Percentiles rank a stretch among this genome's conserved stretches.
Conservation (phyloP, 2,329 filamentous ascomycete species). For the Phialophora expanda region DNA sequence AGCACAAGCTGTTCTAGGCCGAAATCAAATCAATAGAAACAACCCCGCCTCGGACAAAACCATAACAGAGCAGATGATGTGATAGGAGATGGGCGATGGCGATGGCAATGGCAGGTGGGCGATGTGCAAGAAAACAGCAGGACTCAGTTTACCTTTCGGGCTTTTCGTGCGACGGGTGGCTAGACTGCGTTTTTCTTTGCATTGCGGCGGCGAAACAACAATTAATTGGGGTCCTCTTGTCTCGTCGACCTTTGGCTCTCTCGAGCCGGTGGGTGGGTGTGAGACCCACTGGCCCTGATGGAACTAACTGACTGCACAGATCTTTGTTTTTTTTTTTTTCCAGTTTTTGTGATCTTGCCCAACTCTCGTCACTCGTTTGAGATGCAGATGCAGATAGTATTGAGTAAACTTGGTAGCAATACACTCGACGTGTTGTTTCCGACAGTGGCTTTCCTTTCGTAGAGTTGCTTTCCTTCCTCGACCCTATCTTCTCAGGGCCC, state of each 20-base stretch:
- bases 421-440: not conserved
- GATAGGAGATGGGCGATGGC: not conserved
- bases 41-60: not conserved
- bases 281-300: no score
- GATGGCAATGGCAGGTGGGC: not conserved
- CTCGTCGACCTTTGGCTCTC: no score
- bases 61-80: not conserved
- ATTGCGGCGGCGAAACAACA: slow-evolving; percentile 30
- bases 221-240: no score
- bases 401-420: slow-evolving; percentile 8
- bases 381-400: slow-evolving; percentile 23
- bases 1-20: slow-evolving; percentile 84
- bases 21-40: not conserved
- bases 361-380: slow-evolving; percentile 26
- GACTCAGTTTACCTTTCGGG: slow-evolving; percentile 22
- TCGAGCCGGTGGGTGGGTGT: no score
- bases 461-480: no score
- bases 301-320: no score
- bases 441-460: no score
- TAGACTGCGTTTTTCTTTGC: slow-evolving; percentile 35
- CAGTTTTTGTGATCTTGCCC: not conserved
- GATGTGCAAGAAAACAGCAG: slow-evolving; percentile 23
- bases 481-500: no score
- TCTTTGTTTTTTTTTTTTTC: not conserved
- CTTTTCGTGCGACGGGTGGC: slow-evolving; percentile 31